Evolutionary conservation across 2,329 filamentous ascomycete genomes (phyloP).

Genomic region (Stagonosporopsis cucurbitacearum): DNA sequence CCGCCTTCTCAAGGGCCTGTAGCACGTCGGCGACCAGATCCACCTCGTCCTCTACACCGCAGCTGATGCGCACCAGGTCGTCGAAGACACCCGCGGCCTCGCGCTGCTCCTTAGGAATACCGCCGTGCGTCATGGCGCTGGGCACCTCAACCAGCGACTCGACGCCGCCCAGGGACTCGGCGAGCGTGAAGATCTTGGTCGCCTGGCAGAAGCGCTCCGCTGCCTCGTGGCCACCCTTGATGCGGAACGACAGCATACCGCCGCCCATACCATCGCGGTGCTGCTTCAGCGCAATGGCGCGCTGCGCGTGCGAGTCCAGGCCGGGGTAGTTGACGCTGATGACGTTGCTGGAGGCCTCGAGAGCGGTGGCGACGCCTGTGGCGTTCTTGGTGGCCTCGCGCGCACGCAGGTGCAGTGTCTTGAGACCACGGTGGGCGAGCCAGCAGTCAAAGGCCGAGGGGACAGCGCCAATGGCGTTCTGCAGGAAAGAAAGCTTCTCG

Average conservation of each 20-base stretch:
- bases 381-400: constrained; percentile 86
- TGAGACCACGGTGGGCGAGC: constrained; percentile 95
- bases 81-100: constrained; percentile 95
- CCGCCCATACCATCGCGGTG: constrained; percentile 94
- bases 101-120: constrained; percentile 87
- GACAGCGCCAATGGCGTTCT: constrained; percentile 96
- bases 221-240: constrained; percentile 82
- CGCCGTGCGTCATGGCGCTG: constrained; percentile 95
- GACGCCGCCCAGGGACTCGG: constrained; percentile 89
- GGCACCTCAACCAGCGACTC: constrained; percentile 93
- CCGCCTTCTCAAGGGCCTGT: constrained; percentile 80
- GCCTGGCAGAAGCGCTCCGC: constrained; percentile 91
- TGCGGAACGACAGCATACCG: constrained; percentile 96
- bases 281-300: constrained; percentile 83
- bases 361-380: constrained; percentile 73
- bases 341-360: constrained; percentile 82
- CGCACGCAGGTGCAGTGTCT: constrained; percentile 93
- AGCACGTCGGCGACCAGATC: constrained; percentile 84
- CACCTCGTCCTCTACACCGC: constrained; percentile 87
- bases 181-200: constrained; percentile 89
- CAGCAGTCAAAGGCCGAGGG: constrained; percentile 96
- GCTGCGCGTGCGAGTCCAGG: constrained; percentile 83
- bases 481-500: constrained; percentile 82
- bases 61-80: constrained; percentile 91
- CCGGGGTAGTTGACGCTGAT: constrained; percentile 95